Conservation (phyloP, 768 basidiomycete species). For the Termitomyces sp. region DNA sequence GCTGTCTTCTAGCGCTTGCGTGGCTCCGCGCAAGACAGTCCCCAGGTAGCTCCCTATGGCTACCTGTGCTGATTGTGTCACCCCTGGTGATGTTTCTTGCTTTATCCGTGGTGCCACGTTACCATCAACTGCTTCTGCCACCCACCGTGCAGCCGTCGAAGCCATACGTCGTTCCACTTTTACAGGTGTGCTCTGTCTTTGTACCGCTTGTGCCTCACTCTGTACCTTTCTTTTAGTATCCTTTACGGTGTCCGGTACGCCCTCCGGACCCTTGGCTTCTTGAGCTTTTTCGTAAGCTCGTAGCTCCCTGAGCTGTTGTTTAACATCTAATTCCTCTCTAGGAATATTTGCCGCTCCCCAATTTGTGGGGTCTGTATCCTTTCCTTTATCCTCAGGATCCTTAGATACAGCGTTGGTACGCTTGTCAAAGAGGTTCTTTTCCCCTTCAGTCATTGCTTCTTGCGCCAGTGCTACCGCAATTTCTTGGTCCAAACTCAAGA, state of each 20-base stretch:
- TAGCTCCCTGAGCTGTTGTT: neutral
- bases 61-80: neutral
- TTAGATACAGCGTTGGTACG: rapidly evolving
- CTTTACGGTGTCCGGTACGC: rapidly evolving
- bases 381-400: neutral
- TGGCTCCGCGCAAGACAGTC: neutral
- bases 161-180: neutral
- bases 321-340: neutral
- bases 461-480: neutral
- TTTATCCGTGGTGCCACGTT: neutral
- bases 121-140: neutral
- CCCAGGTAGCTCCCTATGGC: neutral
- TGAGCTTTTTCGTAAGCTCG: rapidly evolving
- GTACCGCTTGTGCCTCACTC: too few species aligned
- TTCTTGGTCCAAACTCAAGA: neutral
- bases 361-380: neutral
- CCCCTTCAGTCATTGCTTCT: too few species aligned
- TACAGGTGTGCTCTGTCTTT: too few species aligned
- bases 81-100: neutral
- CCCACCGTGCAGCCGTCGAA: rapidly evolving
- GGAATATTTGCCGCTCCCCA: neutral
- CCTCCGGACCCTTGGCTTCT: neutral
- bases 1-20: neutral
- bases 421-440: neutral
- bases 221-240: too few species aligned